These are phyloP conservation scores for Coprinellus aureogranulatus DNA, from an alignment of 768 basidiomycete species.

Conservation along the genomic window DNA sequence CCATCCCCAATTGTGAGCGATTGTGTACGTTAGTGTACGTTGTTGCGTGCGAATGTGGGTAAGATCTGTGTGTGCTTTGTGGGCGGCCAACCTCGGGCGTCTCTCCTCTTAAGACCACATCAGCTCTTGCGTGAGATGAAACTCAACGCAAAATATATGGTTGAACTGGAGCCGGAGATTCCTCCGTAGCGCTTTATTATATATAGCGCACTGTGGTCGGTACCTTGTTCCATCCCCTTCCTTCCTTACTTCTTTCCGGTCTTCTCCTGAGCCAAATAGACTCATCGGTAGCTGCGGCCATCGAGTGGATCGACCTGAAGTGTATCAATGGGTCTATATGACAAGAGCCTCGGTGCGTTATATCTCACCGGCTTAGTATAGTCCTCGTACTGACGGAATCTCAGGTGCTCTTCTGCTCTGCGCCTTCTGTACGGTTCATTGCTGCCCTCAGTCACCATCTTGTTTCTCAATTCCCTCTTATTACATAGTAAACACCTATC, in stretches of 20 bases:
- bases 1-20: too few relatives aligned
- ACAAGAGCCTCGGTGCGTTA: not conserved
- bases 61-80: too few relatives aligned
- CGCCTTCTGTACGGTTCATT: not conserved
- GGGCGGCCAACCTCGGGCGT: too few relatives aligned
- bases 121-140: too few relatives aligned
- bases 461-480: not conserved
- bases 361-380: not conserved
- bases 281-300: not conserved
- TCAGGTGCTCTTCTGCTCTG: not conserved
- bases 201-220: too few relatives aligned
- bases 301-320: not conserved
- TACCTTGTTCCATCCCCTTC: not conserved
- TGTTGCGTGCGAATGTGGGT: too few relatives aligned
- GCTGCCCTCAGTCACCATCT: not conserved
- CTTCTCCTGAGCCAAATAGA: not conserved
- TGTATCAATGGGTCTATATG: slow-evolving; percentile 6
- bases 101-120: too few relatives aligned
- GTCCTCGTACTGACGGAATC: not conserved
- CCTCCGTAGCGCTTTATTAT: not conserved
- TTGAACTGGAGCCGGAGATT: too few relatives aligned
- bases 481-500: slow-evolving; percentile 3
- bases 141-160: too few relatives aligned
- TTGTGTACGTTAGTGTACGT: too few relatives aligned
- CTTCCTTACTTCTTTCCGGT: too few relatives aligned